Base-by-base conservation (phyloP, 1,284 basidiomycete species). In the Ganoderma sinense region DNA sequence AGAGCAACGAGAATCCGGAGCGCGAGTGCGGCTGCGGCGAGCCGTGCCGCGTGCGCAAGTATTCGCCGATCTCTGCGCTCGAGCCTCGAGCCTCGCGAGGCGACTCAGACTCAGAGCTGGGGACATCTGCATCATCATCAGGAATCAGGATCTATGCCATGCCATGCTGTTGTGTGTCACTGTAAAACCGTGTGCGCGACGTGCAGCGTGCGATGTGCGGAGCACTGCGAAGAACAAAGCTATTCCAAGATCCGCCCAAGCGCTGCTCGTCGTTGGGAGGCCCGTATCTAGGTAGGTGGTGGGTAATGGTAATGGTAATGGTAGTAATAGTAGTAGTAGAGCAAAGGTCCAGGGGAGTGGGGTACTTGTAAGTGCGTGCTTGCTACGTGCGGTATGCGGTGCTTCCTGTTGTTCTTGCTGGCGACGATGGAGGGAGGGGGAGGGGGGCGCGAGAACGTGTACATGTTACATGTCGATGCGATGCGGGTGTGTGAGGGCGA, bases 381-480 rank as follows among this genome's bases (percentile, higher is more conserved):
- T n/a, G 45, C 45, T 48, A 45, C 43, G 43, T 45, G 40, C 40
- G 14, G 13, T 14, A 16, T 41, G 43, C 18, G 20, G 56, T 59
- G 40, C 13, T 59, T 18, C 6, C 8, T 36, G 56, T 39, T 33
- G 23, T 56, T 56, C 29, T 56, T 56, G 55, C 4, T 5, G 45
- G 45, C 16, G 20, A 16, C 20, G 48, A 41, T 41, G 48, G 20
- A 2, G 43, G 8, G 18, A n/a, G n/a, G n/a, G 43, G 43, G 43
- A 45, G 43, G 18, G 18, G 6, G 10, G 53, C 10, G 65, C 53
- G 66, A 45, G 65, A 40, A 58, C 68, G 58, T 64, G 67, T 73
- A 73, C 71, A 71, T 51, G 65, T 69, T 73, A 73, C 68, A 73
- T 69, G 72, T n/a, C n/a, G n/a, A n/a, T n/a, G n/a, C n/a, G n/a